Base-by-base conservation (phyloP, 345 rosid species). In the Arabidopsis arenosa region DNA sequence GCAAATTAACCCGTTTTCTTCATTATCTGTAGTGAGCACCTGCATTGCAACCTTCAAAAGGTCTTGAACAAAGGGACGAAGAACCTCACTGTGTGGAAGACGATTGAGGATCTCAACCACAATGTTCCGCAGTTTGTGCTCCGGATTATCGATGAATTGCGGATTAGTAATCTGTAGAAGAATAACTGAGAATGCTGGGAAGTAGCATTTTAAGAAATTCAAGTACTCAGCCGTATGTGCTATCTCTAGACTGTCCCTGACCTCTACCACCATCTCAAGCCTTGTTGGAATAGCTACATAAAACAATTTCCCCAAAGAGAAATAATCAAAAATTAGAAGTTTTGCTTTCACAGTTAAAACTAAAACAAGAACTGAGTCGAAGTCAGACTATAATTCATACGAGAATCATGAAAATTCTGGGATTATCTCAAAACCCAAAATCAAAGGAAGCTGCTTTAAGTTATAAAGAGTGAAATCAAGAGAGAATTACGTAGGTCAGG, bases 11-110 rank as follows among this genome's bases (percentile, higher is more conserved):
- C 99, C 97, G 77, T 96, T 96, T 49, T 96, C 99, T 78, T 96
- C 99, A 63, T 96, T 96, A 51, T 93, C 99, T 0, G 92, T 72
- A 0, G 99, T 96, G 63, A 93, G 91, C 64, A 96, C 98, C 74
- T 96, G 96, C 99, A 96, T 93, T 4, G 98, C 92, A 39, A 96
- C 96, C 84, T 91, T 93, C 78, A 96, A 85, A 18, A 96, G 93
- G 70, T 96, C 96, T 84, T 91, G 98, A 79, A 96, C 98, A 79
- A 93, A 96, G 17, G 99, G 99, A 61, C 99, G 93, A 60, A 96
- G 93, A 60, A 96, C 99, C 79, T 96, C 98, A 53, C 97, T 96
- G 65, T 93, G 98, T 18, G 98, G 98, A 9, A 96, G 87, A 37
- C 96, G 97, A 76, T 93, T 93, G 15, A 96, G 96, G 40, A 96